Percentiles rank a stretch among this genome's conserved stretches.
Evolutionary conservation across 2,329 filamentous ascomycete species (phyloP).

Genomic region (Colletotrichum sidae): DNA sequence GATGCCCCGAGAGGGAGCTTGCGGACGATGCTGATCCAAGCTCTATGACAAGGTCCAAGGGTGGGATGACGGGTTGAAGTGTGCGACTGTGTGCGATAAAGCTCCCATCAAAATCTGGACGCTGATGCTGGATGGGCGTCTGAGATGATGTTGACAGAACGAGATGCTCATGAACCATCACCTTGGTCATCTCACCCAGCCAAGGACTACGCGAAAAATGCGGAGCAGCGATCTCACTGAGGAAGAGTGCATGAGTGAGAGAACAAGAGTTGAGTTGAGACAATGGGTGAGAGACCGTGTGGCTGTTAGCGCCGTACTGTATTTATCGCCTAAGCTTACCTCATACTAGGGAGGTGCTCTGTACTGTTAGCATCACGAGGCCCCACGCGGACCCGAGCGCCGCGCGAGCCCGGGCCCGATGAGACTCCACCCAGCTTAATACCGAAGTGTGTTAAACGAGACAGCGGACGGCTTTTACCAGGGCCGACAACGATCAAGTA

Average conservation of each 20-base stretch:
- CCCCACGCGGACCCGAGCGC: slow-evolving; percentile 18
- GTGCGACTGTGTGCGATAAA: too few species aligned
- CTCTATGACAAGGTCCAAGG: too few species aligned
- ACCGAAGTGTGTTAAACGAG: neutral
- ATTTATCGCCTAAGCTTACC: neutral
- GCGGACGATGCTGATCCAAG: too few species aligned
- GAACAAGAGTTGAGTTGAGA: neutral
- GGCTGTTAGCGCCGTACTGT: slow-evolving; percentile 29
- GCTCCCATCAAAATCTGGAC: too few species aligned
- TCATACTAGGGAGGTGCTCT: too few species aligned
- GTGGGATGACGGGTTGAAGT: too few species aligned
- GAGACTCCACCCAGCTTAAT: neutral
- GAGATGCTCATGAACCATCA: too few species aligned
- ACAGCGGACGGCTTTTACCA: slow-evolving; percentile 16
- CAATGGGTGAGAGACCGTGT: slow-evolving; percentile 15
- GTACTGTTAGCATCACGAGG: neutral
- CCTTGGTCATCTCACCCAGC: too few species aligned
- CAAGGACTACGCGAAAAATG: neutral
- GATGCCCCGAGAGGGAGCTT: too few species aligned
- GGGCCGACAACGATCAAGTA: slow-evolving; percentile 14
- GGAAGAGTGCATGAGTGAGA: neutral
- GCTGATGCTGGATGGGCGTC: too few species aligned
- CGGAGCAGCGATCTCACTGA: too few species aligned
- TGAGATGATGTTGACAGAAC: too few species aligned
- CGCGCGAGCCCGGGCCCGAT: slow-evolving; percentile 2